These are phyloP conservation scores for Scutellaria baicalensis DNA, from an alignment of 257 asterid species.

Conservation along the genomic window DNA sequence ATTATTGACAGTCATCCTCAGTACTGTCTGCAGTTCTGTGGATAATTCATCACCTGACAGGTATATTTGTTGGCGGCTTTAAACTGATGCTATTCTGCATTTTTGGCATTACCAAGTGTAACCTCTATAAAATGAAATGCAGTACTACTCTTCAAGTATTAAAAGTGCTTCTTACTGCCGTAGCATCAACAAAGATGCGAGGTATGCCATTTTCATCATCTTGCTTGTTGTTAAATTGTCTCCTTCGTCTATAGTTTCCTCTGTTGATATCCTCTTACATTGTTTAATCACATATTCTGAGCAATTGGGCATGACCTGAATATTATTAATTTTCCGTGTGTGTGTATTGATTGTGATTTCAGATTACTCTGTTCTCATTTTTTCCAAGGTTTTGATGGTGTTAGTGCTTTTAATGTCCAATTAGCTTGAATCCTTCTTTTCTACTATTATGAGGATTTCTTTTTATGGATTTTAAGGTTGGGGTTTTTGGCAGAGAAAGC, in stretches of 20 bases:
- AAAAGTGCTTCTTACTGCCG: conserved; percentile 96
- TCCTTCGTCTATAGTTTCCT: background rate
- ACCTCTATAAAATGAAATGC: conserved; percentile 34
- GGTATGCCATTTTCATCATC: conserved; percentile 41
- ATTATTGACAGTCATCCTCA: conserved; percentile 68
- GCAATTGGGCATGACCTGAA: background rate
- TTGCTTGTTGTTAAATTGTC: conserved; percentile 9
- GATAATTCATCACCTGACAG: conserved; percentile 97
- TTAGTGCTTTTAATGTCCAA: background rate
- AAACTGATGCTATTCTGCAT: conserved; percentile 9
- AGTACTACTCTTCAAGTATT: conserved; percentile 96
- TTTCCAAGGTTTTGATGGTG: background rate
- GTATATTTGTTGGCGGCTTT: conserved; percentile 31
- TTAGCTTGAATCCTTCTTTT: background rate
- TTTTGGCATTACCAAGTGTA: conserved; percentile 15
- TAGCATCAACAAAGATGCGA: conserved; percentile 85
- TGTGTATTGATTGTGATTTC: background rate
- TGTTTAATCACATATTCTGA: background rate
- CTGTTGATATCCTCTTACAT: background rate
- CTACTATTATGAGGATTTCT: background rate
- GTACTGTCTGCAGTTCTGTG: conserved; percentile 81
- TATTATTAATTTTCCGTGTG: background rate
- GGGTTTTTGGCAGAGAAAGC: background rate
- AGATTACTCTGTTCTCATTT: background rate
- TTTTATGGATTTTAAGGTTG: background rate